Evolutionary conservation across 2,329 filamentous ascomycete genomes (phyloP), one percentile per base, ranked within the genome.

Genomic region (Beauveria medogensis): DNA sequence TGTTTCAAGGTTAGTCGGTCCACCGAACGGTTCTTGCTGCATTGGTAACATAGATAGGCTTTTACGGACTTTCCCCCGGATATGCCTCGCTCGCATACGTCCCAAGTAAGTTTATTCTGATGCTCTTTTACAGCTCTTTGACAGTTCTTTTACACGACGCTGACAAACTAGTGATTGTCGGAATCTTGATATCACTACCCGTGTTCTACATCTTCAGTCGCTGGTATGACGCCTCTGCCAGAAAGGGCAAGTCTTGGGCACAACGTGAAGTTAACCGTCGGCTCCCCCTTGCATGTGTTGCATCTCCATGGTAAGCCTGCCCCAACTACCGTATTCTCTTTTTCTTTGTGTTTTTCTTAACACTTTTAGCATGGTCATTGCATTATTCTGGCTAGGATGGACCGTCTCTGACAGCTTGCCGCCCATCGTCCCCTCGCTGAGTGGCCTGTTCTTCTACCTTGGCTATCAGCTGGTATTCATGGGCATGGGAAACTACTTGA

Each of bases 361-460:
- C 8, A 6, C 5, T 78, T 37, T 77, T 75, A 58, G 72, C n/a
- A 74, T 87, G 44, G 83, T 84, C 0, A 69, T 83, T 47, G 79
- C 81, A 18, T 73, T 85, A 5, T 83, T 85, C 69, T 83, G 81
- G 81, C 82, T 85, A 61, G 82, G 81, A 0, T 85, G 82, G 82
- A 83, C 82, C 1, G 80, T 82, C 55, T 78, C 74, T 60, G 74
- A 61, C 3, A 47, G 64, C 14, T 64, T 65, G 0, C 66, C 68
- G 4, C 70, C 70, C 1, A 66, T 71, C 1, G 66, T 80, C 2
- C 74, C 75, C 46, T 76, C 71, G 60, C 69, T 78, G 16, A 73
- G 70, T 3, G 71, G 72, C 30, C 74, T 83, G 24, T 73, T 79
- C 44, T 82, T 79, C 50, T 75, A 76, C 7, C 60, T 67, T 9